Conservation (phyloP, 768 basidiomycete genomes). For the Mycena metata region DNA sequence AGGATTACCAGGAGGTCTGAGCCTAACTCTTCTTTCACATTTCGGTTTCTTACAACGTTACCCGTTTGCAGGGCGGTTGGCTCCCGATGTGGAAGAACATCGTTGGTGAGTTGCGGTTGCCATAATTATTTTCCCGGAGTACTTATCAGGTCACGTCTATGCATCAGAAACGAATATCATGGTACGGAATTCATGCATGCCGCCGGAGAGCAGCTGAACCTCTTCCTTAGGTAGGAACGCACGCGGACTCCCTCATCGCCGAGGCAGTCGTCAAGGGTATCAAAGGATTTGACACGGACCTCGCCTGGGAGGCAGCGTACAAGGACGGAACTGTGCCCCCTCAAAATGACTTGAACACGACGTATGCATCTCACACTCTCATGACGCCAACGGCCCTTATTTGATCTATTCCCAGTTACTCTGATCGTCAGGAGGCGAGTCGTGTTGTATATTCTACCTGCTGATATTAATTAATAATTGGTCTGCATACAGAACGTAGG, state of each 20-base stretch:
- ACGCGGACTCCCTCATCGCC: conserved; percentile 83
- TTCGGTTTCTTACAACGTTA: neutral
- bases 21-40: too few species aligned
- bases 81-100: conserved; percentile 94
- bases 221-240: conserved; percentile 71
- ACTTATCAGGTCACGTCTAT: too few species aligned
- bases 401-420: conserved; percentile 61
- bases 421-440: conserved; percentile 77
- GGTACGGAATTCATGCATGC: conserved; percentile 55
- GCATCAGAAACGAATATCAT: conserved; percentile 86
- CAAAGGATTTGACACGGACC: conserved; percentile 69
- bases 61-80: conserved; percentile 73
- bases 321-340: conserved; percentile 81
- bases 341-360: conserved; percentile 62
- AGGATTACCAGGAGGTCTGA: conserved; percentile 76
- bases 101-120: conserved; percentile 69
- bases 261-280: conserved; percentile 79
- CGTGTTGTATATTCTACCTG: neutral
- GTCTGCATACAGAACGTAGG: conserved; percentile 66
- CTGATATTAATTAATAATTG: neutral
- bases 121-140: too few species aligned
- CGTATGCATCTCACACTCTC: conserved; percentile 57
- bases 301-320: conserved; percentile 81
- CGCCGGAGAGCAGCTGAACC: neutral
- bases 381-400: too few species aligned